Base-by-base conservation (phyloP, 2,329 filamentous ascomycete genomes). In the Fonsecaea erecta region DNA sequence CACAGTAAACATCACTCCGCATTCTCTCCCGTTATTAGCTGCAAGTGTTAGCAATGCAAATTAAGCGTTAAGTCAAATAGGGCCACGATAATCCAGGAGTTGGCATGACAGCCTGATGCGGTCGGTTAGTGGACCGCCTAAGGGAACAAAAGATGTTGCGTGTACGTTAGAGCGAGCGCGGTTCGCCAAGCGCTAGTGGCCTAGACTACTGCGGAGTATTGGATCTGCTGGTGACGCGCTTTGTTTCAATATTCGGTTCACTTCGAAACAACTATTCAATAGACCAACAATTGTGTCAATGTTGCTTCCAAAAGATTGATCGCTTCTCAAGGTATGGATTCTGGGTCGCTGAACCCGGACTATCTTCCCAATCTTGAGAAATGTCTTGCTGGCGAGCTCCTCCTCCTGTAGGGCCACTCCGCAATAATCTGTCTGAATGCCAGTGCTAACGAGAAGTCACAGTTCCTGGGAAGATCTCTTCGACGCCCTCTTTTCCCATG, bases 311-410 rank as follows among this genome's bases (percentile, higher is more conserved):
- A 40, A 24, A 16, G 71, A 64, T 37, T 59, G 2, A 74, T 67
- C 0, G 66, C 64, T 43, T 26, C 60, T 62, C 11, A 30, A 35
- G 58, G 24, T 32, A 69, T 69, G 67, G 67, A 62, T 59, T 59
- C 55, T 26, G 64, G 54, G 28, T 67, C 62, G 30, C 54, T 64
- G 55, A 69, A 62, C 56, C 62, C 67, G 26, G 40, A 55, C 1
- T 69, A 69, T 48, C 52, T 69, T 37, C 67, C 67, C 4, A 62
- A 69, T 21, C 21, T 67, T 32, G 62, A 52, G 5, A 69, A 64
- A 90, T 68, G 62, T 52, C 63, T 70, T 32, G 54, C 60, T 9
- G 68, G 68, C 43, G 67, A 70, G 32, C 21, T 64, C 14, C 54
- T 69, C 18, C 59, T 70, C 37, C 66, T 61, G 68, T 68, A 54